Evolutionary conservation across 768 basidiomycete genomes (phyloP), one percentile per base, ranked within the genome.

Genomic region (Cantharellus anzutake): DNA sequence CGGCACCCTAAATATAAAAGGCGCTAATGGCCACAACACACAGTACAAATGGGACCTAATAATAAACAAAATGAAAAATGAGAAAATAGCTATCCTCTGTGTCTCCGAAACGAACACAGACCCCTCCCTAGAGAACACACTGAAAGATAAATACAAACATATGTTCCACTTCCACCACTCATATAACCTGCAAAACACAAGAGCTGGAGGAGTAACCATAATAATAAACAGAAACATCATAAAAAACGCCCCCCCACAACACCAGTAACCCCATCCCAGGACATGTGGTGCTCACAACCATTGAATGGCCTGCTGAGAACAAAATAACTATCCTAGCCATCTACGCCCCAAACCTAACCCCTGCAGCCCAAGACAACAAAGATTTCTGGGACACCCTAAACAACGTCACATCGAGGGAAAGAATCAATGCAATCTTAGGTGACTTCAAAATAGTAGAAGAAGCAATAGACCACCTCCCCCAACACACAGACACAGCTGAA

Each of bases 281-380:
- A 37, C 52, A 37, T 55, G 52, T 37, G 14, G 14, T 55, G 11
- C 52, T 55, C 35, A 5, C 35, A 7, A 7, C 52, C 5, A 37
- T 55, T 7, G 14, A 7, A 55, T 55, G 52, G 52, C 7, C 7
- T 7, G 11, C 7, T 5, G 38, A 11, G 7, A 7, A 7, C 35
- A 55, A 7, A 37, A 7, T 55, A 7, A 55, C 7, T 7, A 37
- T 55, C 52, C 52, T 55, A 7, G 35, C 35, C 7, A 37, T 55
- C 52, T 55, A 55, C 35, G 52, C 52, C 7, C 52, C 52, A 55
- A 55, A 55, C 52, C n/a, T n/a, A n/a, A n/a, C n/a, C n/a, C n/a
- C n/a, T n/a, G 14, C 52, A 5, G 14, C 52, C 5, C 7, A 7
- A 7, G 52, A 55, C 7, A 55, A 55, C 35, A 7, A 37, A 37